Evolutionary conservation across 306 rosid species (phyloP).

Genomic region (Cicer yamashitae): DNA sequence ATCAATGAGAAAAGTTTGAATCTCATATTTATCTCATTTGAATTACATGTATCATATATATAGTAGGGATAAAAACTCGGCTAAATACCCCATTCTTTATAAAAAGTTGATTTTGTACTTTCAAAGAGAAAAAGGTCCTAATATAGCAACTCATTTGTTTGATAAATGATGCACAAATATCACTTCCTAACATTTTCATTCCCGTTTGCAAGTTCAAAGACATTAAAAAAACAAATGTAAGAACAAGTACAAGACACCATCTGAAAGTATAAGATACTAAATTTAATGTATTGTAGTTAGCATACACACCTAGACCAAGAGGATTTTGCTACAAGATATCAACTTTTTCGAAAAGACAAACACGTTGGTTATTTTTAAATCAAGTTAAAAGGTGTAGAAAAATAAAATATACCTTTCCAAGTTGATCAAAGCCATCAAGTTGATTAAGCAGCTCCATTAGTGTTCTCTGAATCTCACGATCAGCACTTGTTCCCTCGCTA

Average conservation of each 20-base stretch:
- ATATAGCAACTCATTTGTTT: slow-evolving; percentile 11
- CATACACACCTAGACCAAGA: neutral
- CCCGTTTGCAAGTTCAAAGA: neutral
- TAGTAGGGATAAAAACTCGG: neutral
- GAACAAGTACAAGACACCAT: neutral
- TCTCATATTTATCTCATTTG: slow-evolving; percentile 9
- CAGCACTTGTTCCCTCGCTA: slow-evolving; percentile 97
- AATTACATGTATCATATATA: neutral
- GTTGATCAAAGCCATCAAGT: slow-evolving; percentile 97
- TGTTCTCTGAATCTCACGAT: slow-evolving; percentile 97
- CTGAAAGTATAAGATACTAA: neutral
- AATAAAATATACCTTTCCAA: slow-evolving; percentile 76
- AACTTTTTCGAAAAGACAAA: neutral
- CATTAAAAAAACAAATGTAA: neutral
- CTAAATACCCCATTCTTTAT: neutral
- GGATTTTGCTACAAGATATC: neutral
- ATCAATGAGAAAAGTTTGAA: neutral
- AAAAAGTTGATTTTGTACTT: neutral
- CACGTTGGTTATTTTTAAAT: neutral
- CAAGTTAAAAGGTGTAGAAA: neutral
- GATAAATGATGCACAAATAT: neutral
- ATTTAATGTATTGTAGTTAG: neutral
- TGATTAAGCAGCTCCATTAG: slow-evolving; percentile 96
- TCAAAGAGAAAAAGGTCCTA: neutral
- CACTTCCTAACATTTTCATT: neutral